A percentile compares a stretch with the other conserved stretches of the same genome.
Evolutionary conservation across 257 asterid species (phyloP).

Genomic region (Penstemon davidsonii): DNA sequence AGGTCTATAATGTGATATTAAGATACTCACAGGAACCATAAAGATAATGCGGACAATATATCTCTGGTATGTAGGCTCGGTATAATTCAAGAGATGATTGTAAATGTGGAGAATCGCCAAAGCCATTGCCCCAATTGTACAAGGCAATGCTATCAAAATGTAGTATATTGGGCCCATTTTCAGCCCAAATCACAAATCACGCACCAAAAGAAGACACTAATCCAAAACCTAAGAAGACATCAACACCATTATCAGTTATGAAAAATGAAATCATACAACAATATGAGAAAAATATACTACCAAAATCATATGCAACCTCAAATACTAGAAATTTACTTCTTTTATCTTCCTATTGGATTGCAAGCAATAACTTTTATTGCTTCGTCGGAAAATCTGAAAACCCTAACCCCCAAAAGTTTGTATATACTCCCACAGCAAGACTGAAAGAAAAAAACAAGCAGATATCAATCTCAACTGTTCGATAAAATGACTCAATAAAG

Average conservation of each 20-base stretch:
- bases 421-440: constrained; percentile 24
- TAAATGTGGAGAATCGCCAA: constrained; percentile 77
- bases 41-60: constrained; percentile 94
- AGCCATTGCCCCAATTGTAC: constrained; percentile 77
- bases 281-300: not conserved
- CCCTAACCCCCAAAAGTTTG: constrained; percentile 38
- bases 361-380: constrained; percentile 25
- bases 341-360: constrained; percentile 23
- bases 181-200: constrained; percentile 28
- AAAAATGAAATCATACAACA: constrained; percentile 8
- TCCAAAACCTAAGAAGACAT: constrained; percentile 26
- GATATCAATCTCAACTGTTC: constrained; percentile 21
- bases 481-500: constrained; percentile 25
- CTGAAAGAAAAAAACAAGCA: constrained; percentile 22
- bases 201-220: constrained; percentile 16
- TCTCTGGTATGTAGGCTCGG: constrained; percentile 94
- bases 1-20: constrained; percentile 1
- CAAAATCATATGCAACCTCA: constrained; percentile 32
- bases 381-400: constrained; percentile 16
- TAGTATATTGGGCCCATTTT: constrained; percentile 80
- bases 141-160: constrained; percentile 83
- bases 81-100: constrained; percentile 88
- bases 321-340: constrained; percentile 14
- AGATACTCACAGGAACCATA: constrained; percentile 92
- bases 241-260: constrained; percentile 23